These are phyloP conservation scores for Botrytis elliptica DNA, from an alignment of 2,329 filamentous ascomycete genomes.

Conservation along the genomic window DNA sequence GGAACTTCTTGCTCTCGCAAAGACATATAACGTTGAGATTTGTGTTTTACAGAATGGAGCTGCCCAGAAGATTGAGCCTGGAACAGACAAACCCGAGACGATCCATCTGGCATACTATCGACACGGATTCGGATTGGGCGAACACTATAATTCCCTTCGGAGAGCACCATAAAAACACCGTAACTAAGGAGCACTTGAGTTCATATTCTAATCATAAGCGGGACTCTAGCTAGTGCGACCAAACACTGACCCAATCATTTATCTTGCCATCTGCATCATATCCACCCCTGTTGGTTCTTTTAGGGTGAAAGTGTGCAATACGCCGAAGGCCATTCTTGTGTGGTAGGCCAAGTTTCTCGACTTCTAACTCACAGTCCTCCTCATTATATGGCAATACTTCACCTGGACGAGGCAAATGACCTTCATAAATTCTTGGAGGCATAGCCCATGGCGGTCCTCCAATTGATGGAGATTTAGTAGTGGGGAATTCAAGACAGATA, in stretches of 20 bases:
- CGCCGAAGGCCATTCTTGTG: conserved; percentile 43
- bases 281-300: conserved; percentile 50
- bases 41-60: conserved; percentile 82
- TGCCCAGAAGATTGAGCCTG: conserved; percentile 70
- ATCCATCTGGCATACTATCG: conserved; percentile 93
- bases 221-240: conserved; percentile 41
- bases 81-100: conserved; percentile 48
- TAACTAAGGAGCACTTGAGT: not conserved
- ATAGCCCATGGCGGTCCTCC: conserved; percentile 73
- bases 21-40: conserved; percentile 76
- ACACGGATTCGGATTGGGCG: conserved; percentile 89
- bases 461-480: conserved; percentile 62
- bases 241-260: conserved; percentile 55
- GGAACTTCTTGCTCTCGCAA: conserved; percentile 81
- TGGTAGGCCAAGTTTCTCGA: conserved; percentile 46
- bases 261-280: conserved; percentile 47
- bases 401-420: conserved; percentile 69
- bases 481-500: conserved; percentile 74
- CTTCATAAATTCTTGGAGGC: conserved; percentile 66
- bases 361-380: conserved; percentile 49
- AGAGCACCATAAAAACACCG: conserved; percentile 37
- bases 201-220: not conserved
- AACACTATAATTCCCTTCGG: conserved; percentile 92
- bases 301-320: conserved; percentile 51
- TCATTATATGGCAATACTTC: conserved; percentile 62